phyloP scores from a whole-genome alignment of 1,284 basidiomycete species.

The Testicularia cyperi region DNA sequence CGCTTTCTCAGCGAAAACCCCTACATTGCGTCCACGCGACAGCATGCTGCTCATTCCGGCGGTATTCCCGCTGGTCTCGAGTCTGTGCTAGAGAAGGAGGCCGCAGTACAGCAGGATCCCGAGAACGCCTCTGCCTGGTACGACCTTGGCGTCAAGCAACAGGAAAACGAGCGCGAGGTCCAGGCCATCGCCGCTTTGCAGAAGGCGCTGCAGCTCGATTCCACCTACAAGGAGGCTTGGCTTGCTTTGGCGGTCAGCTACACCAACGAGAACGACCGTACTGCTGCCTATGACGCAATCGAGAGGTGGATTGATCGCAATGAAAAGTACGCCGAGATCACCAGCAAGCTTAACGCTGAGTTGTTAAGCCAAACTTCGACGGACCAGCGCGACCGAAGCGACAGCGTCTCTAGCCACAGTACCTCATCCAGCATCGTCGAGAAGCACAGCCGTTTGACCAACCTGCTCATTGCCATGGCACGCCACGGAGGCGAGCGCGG shows the following conservation, averaged over 20 bases:
- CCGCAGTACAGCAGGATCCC: slow-evolving; percentile 78
- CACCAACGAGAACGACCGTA: slow-evolving; percentile 83
- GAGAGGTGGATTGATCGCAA: slow-evolving; percentile 71
- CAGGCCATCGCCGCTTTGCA: slow-evolving; percentile 84
- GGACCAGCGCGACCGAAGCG: slow-evolving; percentile 13
- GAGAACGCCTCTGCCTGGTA: slow-evolving; percentile 78
- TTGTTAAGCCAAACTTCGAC: background rate
- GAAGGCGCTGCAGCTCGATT: slow-evolving; percentile 78
- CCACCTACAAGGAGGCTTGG: slow-evolving; percentile 68
- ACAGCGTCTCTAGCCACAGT: slow-evolving; percentile 19
- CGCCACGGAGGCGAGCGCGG: slow-evolving; percentile 29
- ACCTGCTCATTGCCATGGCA: slow-evolving; percentile 61
- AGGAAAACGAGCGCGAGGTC: slow-evolving; percentile 93
- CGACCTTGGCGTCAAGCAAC: slow-evolving; percentile 91
- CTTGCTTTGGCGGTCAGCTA: slow-evolving; percentile 87
- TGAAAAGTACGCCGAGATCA: slow-evolving; percentile 64
- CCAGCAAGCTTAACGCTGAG: slow-evolving; percentile 7
- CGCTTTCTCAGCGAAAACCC: slow-evolving; percentile 55
- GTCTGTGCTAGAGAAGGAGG: slow-evolving; percentile 76
- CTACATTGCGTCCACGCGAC: slow-evolving; percentile 41
- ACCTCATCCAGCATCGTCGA: slow-evolving; percentile 14
- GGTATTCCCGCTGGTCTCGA: slow-evolving; percentile 39
- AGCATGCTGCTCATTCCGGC: slow-evolving; percentile 28
- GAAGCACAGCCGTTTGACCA: slow-evolving; percentile 56
- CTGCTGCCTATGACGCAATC: slow-evolving; percentile 73